These are phyloP conservation scores for Botrytis paeoniae DNA, from an alignment of 2,329 filamentous ascomycete species.

Conservation along the genomic window DNA sequence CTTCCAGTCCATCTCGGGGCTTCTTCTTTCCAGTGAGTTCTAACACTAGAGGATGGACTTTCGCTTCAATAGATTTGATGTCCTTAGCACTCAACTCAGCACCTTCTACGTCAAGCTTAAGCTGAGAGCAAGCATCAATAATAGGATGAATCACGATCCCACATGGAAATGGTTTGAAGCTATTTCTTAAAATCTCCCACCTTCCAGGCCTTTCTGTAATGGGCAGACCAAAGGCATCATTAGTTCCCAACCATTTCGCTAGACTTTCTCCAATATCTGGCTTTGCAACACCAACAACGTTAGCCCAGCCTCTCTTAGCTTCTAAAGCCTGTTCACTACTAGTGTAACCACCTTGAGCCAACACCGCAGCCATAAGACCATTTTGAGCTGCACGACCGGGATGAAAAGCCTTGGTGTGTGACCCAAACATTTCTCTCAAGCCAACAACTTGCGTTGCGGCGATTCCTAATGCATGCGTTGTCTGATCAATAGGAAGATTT, in stretches of 20 bases:
- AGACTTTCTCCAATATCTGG: slow-evolving; percentile 41
- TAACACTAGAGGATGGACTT: slow-evolving; percentile 51
- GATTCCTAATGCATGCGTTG: slow-evolving; percentile 50
- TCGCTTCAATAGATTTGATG: slow-evolving; percentile 43
- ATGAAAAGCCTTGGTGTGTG: slow-evolving; percentile 55
- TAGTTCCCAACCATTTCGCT: slow-evolving; percentile 30
- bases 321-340: slow-evolving; percentile 48
- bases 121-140: slow-evolving; percentile 51
- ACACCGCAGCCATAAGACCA: slow-evolving; percentile 46
- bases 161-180: slow-evolving; percentile 56
- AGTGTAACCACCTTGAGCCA: slow-evolving; percentile 49
- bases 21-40: slow-evolving; percentile 50
- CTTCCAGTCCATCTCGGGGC: slow-evolving; percentile 49
- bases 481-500: slow-evolving; percentile 40
- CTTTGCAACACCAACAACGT: slow-evolving; percentile 47
- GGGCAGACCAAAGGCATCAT: slow-evolving; percentile 16
- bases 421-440: slow-evolving; percentile 53
- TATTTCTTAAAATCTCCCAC: slow-evolving; percentile 54
- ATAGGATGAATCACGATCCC: slow-evolving; percentile 55
- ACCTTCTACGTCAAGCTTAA: slow-evolving; percentile 42
- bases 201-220: slow-evolving; percentile 14
- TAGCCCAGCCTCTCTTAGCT: slow-evolving; percentile 52
- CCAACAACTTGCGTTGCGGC: slow-evolving; percentile 53
- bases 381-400: slow-evolving; percentile 51
- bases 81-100: slow-evolving; percentile 36